These are phyloP conservation scores for Pseudozyma sp. DNA, from an alignment of 1,284 basidiomycete genomes.

Conservation along the genomic window DNA sequence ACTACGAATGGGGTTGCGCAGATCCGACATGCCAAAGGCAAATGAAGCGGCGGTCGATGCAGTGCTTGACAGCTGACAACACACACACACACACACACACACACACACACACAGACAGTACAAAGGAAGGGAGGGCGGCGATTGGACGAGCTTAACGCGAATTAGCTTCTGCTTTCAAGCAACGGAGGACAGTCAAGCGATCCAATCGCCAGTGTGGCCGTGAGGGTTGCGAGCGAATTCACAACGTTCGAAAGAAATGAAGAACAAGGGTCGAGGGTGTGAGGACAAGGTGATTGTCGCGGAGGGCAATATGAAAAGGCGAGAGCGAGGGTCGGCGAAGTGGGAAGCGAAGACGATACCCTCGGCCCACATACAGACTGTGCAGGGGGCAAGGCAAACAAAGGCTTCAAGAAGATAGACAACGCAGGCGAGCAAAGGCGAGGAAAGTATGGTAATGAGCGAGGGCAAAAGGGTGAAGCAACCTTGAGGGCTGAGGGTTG, in stretches of 20 bases:
- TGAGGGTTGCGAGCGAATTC: background rate
- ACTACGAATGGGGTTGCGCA: constrained; percentile 4
- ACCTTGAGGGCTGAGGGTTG: constrained; percentile 2
- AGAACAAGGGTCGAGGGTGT: constrained; percentile 15
- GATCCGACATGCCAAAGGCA: background rate
- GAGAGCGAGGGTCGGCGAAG: background rate
- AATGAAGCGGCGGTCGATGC: constrained; percentile 14
- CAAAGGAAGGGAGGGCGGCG: background rate
- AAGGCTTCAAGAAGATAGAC: background rate
- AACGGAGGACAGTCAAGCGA: constrained; percentile 22
- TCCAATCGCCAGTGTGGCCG: constrained; percentile 14
- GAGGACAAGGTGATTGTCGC: background rate
- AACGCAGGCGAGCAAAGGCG: background rate
- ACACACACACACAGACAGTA: background rate
- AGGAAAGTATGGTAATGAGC: background rate
- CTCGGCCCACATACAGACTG: constrained; percentile 25
- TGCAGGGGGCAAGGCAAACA: background rate
- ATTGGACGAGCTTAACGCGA: background rate
- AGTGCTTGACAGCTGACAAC: constrained; percentile 40
- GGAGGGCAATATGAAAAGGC: background rate
- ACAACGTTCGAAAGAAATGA: background rate
- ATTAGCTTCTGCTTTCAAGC: background rate
- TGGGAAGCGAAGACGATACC: constrained; percentile 15
- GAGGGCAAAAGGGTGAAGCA: background rate
- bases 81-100: too few species aligned